Conservation (phyloP, 2,329 filamentous ascomycete species). For the Aspergillus aculeatus region DNA sequence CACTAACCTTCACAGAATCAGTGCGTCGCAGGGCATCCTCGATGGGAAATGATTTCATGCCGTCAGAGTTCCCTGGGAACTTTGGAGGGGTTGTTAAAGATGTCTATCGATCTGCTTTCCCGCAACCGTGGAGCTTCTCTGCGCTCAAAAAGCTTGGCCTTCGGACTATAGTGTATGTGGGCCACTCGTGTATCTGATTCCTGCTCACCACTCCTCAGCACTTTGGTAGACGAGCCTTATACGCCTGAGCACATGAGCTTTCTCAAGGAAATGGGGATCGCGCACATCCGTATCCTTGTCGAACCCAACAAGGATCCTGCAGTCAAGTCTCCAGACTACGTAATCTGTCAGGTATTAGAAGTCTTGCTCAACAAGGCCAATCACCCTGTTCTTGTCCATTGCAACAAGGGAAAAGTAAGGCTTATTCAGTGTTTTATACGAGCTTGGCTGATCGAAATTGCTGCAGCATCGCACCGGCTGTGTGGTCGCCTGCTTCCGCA, state of each 20-base stretch:
- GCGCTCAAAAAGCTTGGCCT: slow-evolving; percentile 68
- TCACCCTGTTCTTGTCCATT: slow-evolving; percentile 82
- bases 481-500: slow-evolving; percentile 76
- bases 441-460: slow-evolving; percentile 4
- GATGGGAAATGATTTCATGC: slow-evolving; percentile 23
- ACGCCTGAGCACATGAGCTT: slow-evolving; percentile 57
- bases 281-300: slow-evolving; percentile 73
- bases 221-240: slow-evolving; percentile 62
- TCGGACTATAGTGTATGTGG: slow-evolving; percentile 73
- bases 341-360: slow-evolving; percentile 69
- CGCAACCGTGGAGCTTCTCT: slow-evolving; percentile 65
- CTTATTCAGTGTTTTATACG: too few species aligned
- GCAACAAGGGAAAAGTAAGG: slow-evolving; percentile 80
- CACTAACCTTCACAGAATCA: slow-evolving; percentile 13
- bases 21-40: slow-evolving; percentile 31
- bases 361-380: slow-evolving; percentile 70
- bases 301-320: slow-evolving; percentile 78
- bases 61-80: slow-evolving; percentile 58
- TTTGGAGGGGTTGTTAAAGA: slow-evolving; percentile 73
- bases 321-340: slow-evolving; percentile 62
- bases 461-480: slow-evolving; percentile 80
- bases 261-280: slow-evolving; percentile 65
- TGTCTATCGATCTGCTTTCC: slow-evolving; percentile 81
- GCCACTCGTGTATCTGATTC: background rate
- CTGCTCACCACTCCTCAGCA: slow-evolving; percentile 42